These are phyloP conservation scores for Microcos paniculata DNA, from an alignment of 345 rosid species.

Conservation along the genomic window DNA sequence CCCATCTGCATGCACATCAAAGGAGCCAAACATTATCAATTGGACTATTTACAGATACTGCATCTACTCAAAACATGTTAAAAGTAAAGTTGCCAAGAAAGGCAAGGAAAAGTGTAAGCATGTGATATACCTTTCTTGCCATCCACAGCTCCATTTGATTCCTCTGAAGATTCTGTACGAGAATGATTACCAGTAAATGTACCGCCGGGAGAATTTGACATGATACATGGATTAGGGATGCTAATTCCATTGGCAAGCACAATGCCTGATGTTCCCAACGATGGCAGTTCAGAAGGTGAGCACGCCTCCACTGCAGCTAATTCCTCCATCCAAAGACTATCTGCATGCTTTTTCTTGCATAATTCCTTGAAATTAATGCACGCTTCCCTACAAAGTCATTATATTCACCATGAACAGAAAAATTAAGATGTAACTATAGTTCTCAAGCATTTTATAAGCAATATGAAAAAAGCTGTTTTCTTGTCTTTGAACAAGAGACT, in stretches of 20 bases:
- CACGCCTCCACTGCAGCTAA: conserved; percentile 77
- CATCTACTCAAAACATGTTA: not conserved
- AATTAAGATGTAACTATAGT: too few relatives aligned
- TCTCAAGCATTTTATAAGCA: too few relatives aligned
- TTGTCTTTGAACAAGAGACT: not conserved
- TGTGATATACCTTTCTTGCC: conserved; percentile 41
- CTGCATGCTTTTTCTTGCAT: conserved; percentile 69
- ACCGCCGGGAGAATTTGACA: conserved; percentile 6
- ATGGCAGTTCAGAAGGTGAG: conserved; percentile 49
- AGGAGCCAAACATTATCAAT: not conserved
- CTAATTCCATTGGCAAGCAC: conserved; percentile 55
- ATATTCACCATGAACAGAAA: too few relatives aligned
- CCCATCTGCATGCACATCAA: conserved; percentile 46
- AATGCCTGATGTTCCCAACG: conserved; percentile 60
- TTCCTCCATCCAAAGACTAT: conserved; percentile 84
- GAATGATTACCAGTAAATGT: conserved; percentile 10
- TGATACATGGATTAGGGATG: conserved; percentile 26
- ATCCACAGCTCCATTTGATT: conserved; percentile 44
- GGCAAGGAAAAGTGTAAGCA: conserved; percentile 1
- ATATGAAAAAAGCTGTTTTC: not conserved
- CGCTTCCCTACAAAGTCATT: conserved; percentile 50
- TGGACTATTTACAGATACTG: not conserved
- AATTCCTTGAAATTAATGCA: conserved; percentile 71
- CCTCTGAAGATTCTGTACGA: conserved; percentile 32
- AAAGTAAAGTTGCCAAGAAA: not conserved